Evolutionary conservation across 2,329 filamentous ascomycete species (phyloP).

Genomic region (Cordyceps cateniannulata): DNA sequence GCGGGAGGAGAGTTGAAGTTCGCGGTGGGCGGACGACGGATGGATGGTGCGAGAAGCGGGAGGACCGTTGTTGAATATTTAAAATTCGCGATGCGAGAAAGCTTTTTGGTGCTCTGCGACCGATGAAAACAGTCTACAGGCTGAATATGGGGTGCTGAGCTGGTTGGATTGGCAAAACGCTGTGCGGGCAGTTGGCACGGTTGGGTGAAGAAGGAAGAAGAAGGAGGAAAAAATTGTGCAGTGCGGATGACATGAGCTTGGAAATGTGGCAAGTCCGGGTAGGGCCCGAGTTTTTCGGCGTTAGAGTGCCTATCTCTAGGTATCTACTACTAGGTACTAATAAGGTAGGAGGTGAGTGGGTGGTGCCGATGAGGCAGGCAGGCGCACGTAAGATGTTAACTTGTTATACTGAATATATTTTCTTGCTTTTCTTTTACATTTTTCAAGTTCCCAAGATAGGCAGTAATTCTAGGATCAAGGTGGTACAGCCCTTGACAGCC

Average conservation of each 20-base stretch:
- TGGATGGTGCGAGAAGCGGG: conserved; percentile 5
- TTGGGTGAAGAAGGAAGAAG: conserved; percentile 11
- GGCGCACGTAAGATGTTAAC: not conserved
- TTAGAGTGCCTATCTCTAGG: conserved; percentile 9
- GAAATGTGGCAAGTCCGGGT: conserved; percentile 9
- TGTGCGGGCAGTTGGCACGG: conserved; percentile 8
- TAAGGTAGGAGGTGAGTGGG: not conserved
- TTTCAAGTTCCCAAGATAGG: too few species aligned
- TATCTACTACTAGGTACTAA: too few species aligned
- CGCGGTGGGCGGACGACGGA: not conserved
- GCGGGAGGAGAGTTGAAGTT: not conserved
- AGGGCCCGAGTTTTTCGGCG: conserved; percentile 10
- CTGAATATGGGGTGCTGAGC: not conserved
- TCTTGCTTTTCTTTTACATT: not conserved
- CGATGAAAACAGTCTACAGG: conserved; percentile 11
- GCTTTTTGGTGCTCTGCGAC: conserved; percentile 9
- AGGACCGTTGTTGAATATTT: not conserved
- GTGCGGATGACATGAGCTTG: conserved; percentile 1
- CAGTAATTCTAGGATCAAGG: too few species aligned
- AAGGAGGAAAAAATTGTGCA: conserved; percentile 10
- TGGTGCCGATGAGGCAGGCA: not conserved
- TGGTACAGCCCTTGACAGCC: too few species aligned
- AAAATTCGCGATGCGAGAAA: not conserved
- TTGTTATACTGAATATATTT: not conserved
- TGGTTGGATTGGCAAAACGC: conserved; percentile 7